phyloP scores from a whole-genome alignment of 148 eudicot genomes.

The Persicaria tinctoria region DNA sequence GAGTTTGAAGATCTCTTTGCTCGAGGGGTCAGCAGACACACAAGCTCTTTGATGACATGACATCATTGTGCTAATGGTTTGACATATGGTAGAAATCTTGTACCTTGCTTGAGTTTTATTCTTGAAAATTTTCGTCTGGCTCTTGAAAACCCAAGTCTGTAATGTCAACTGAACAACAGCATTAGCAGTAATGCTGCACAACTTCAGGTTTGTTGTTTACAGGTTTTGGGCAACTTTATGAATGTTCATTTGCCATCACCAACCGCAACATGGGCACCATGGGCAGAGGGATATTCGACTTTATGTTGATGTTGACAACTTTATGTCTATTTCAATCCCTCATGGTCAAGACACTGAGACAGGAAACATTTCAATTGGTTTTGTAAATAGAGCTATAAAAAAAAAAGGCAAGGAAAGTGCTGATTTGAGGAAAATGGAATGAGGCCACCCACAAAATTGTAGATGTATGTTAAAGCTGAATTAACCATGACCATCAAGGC shows the following conservation, averaged over 20 bases:
- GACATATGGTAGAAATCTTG: no score
- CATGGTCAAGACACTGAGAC: not conserved
- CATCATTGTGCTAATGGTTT: no score
- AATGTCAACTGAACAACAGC: not conserved
- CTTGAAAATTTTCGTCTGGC: no score
- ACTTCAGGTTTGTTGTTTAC: conserved; percentile 12
- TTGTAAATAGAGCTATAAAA: not conserved
- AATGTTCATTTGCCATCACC: no score
- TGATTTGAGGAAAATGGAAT: not conserved
- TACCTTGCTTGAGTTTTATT: no score
- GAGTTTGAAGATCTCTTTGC: not conserved
- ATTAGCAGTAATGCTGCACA: not conserved
- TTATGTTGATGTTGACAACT: no score
- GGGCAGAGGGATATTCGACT: no score
- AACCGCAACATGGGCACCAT: no score
- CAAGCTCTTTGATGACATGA: no score
- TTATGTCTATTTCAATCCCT: not conserved
- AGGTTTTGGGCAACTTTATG: conserved; percentile 25
- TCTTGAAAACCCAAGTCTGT: not conserved
- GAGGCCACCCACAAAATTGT: no score
- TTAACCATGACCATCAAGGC: not conserved
- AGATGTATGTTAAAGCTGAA: no score
- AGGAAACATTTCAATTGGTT: not conserved
- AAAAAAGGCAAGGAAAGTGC: not conserved
- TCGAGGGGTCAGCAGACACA: no score